Evolutionary conservation across 2,329 filamentous ascomycete species (phyloP), one percentile per base, ranked within the genome.

Genomic region (Fusarium beomiforme): DNA sequence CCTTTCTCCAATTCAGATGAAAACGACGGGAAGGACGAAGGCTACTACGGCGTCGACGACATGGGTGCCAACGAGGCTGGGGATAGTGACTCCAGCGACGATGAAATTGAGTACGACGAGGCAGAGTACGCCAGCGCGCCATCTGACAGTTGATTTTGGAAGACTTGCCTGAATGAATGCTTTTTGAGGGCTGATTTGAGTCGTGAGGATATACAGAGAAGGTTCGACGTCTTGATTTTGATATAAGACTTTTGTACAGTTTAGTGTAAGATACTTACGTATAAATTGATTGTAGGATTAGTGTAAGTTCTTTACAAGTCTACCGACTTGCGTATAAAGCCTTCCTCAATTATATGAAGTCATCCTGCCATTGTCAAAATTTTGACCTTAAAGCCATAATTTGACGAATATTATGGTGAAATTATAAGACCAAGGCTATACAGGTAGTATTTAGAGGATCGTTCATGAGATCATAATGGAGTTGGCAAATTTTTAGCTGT

Each of bases 21-120:
- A 23, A 49, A 36, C 9, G 26, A 49, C 16, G 59, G 58, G 19
- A 53, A 43, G 33, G 54, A 73, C 12, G 58, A 74, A 16, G 69
- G 65, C 12, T 67, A 73, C 24, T 72, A 76, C 14, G 75, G 75
- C 1, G 67, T 76, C 12, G 75, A 76, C 39, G 75, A 76, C 53
- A 76, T 76, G 75, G 75, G 73, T 36, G 73, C 69, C 21, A 76
- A 76, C 21, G 67, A 75, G 53, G 71, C 63, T 37, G 70, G 56
- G 5, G 60, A 71, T 46, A 56, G 53, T 16, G 73, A 75, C 42
- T 56, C 53, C 6, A 73, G 59, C 37, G 72, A 72, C 36, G 73
- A 76, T 41, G 54, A 73, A 33, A 74, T 75, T 29, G 62, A 70
- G 44, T 76, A 76, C 42, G 71, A 72, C 39, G 71, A 74, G 24